phyloP scores from a whole-genome alignment of 129 eudicot species.

The Pittosporum tobira region DNA sequence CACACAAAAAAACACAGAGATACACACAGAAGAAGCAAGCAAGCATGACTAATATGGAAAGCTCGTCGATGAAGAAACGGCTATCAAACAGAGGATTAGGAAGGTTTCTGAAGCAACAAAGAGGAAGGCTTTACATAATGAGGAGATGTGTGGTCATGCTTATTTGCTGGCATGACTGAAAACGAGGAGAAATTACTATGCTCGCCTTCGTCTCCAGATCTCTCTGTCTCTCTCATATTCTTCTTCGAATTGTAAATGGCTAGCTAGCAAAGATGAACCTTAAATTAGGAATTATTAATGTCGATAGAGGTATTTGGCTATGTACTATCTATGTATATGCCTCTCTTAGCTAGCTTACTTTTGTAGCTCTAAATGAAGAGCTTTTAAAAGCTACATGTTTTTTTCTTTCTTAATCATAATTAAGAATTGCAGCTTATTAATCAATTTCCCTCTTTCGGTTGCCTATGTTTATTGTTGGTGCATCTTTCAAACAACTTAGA shows the following conservation, averaged over 20 bases:
- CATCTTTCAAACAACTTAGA: no score
- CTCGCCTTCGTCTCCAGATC: neutral
- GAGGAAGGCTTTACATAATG: constrained; percentile 59
- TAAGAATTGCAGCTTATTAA: neutral
- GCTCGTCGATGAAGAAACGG: constrained; percentile 23
- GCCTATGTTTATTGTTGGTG: no score
- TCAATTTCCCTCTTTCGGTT: no score
- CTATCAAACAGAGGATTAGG: constrained; percentile 38
- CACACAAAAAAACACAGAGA: neutral
- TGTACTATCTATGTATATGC: neutral
- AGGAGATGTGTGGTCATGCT: constrained; percentile 62
- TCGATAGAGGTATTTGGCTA: neutral
- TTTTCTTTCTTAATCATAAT: neutral
- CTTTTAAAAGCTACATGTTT: neutral
- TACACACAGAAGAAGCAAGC: neutral
- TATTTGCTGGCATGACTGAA: constrained; percentile 48
- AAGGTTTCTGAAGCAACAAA: constrained; percentile 55
- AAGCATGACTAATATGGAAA: constrained; percentile 6
- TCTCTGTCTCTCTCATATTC: neutral
- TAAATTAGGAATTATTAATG: neutral
- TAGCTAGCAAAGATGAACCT: neutral
- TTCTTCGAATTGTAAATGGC: constrained; percentile 3
- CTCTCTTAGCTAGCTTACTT: neutral
- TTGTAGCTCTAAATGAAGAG: neutral
- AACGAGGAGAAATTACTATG: neutral